These are phyloP conservation scores for Aspergillus jensenii DNA, from an alignment of 2,329 filamentous ascomycete genomes.

Conservation along the genomic window DNA sequence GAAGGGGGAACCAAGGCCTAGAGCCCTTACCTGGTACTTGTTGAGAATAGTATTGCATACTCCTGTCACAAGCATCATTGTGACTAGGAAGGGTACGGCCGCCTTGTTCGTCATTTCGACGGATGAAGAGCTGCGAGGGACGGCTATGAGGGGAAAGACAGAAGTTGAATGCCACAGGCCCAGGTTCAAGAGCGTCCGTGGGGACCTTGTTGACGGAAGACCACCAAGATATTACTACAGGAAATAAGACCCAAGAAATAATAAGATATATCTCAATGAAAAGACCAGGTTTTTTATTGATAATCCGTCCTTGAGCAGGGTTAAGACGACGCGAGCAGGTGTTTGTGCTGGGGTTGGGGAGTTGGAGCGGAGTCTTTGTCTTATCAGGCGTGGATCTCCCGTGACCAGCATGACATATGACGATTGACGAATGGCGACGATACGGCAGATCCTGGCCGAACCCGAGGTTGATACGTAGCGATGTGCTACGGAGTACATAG, in stretches of 20 bases:
- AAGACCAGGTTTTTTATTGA: not conserved
- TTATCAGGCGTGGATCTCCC: constrained; percentile 10
- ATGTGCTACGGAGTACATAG: no score
- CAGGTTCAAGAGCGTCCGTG: not conserved
- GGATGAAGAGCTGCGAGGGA: not conserved
- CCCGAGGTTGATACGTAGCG: not conserved
- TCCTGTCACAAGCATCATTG: constrained; percentile 94
- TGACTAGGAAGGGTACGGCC: constrained; percentile 80
- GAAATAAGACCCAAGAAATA: not conserved
- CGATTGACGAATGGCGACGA: not conserved
- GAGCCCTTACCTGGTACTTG: constrained; percentile 76
- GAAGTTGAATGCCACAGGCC: not conserved
- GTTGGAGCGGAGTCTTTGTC: not conserved
- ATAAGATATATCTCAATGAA: not conserved
- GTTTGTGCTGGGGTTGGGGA: not conserved
- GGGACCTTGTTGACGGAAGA: not conserved
- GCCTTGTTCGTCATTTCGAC: constrained; percentile 67
- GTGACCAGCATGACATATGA: not conserved
- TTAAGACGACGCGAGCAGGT: not conserved
- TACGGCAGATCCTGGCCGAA: not conserved
- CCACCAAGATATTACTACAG: not conserved
- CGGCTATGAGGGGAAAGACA: not conserved
- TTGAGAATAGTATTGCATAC: constrained; percentile 96
- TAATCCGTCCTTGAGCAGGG: not conserved
- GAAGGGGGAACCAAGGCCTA: not conserved